A percentile compares a stretch with the other conserved stretches of the same genome.
phyloP scores from a whole-genome alignment of 805 yeast species.

The Millerago galiae region DNA sequence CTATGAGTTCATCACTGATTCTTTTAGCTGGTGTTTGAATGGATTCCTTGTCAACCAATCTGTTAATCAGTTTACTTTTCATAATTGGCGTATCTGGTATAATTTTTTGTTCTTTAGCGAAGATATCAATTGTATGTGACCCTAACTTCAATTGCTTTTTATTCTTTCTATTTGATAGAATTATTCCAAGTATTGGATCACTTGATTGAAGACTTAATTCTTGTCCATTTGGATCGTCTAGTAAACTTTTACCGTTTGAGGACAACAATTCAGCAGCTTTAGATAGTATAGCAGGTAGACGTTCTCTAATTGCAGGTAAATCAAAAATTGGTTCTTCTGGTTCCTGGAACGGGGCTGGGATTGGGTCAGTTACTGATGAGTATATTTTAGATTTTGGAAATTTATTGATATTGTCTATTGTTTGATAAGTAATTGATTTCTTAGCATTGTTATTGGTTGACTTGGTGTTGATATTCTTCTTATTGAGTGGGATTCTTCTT shows the following conservation, averaged over 20 bases:
- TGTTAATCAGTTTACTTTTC: slow-evolving; percentile 7
- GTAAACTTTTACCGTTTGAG: slow-evolving; percentile 1
- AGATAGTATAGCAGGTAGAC: slow-evolving; percentile 12
- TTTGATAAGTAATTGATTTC: neutral
- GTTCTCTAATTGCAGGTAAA: slow-evolving; percentile 11
- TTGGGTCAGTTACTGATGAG: slow-evolving; percentile 13
- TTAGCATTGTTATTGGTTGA: neutral
- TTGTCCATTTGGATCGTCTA: neutral
- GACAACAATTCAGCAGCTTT: slow-evolving; percentile 3
- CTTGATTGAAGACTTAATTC: slow-evolving; percentile 10
- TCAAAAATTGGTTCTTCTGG: slow-evolving; percentile 9
- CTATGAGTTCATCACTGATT: slow-evolving; percentile 23
- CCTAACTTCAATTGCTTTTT: slow-evolving; percentile 17
- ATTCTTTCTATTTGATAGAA: slow-evolving; percentile 6
- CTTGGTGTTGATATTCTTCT: neutral
- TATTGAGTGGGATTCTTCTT: neutral
- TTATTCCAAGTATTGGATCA: slow-evolving; percentile 4
- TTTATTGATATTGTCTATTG: slow-evolving; percentile 7
- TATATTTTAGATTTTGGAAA: slow-evolving; percentile 12
- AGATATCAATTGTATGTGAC: slow-evolving; percentile 12
- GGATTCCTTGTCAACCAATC: slow-evolving; percentile 7
- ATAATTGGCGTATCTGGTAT: slow-evolving; percentile 4
- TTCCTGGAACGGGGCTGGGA: slow-evolving; percentile 5
- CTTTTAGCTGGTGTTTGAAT: slow-evolving; percentile 21
- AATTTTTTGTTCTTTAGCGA: slow-evolving; percentile 4